A percentile compares a stretch with the other conserved stretches of the same genome.
Evolutionary conservation across 2,329 filamentous ascomycete genomes (phyloP).

Genomic region (Chaetomiaceae sp.): DNA sequence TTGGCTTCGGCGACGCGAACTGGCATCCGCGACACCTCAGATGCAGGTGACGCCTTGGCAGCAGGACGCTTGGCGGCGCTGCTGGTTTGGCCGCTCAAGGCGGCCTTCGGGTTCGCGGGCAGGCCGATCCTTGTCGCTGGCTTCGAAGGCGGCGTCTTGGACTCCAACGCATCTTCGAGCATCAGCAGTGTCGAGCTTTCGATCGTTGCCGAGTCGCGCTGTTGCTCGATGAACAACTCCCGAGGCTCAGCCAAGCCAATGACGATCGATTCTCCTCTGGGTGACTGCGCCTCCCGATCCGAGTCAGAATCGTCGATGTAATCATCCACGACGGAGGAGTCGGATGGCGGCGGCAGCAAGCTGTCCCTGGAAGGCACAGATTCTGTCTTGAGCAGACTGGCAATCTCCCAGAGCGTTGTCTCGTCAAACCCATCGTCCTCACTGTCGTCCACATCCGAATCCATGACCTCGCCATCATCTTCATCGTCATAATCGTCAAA

Average conservation of each 20-base stretch:
- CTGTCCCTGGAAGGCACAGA: conserved; percentile 47
- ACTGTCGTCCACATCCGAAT: conserved; percentile 30
- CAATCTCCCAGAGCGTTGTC: conserved; percentile 58
- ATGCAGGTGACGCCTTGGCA: background rate
- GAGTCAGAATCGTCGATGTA: conserved; percentile 30
- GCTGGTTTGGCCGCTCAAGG: conserved; percentile 6
- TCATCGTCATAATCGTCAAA: conserved; percentile 55
- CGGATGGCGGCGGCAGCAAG: conserved; percentile 35
- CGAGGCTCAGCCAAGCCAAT: conserved; percentile 27
- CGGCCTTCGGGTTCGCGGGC: conserved; percentile 16
- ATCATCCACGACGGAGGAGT: conserved; percentile 29
- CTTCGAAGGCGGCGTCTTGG: conserved; percentile 1
- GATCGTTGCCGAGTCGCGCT: conserved; percentile 20
- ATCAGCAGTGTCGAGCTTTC: conserved; percentile 24
- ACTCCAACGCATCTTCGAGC: conserved; percentile 14
- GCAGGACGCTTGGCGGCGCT: background rate
- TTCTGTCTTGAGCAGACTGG: conserved; percentile 48
- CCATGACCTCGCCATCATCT: conserved; percentile 33
- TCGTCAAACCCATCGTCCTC: conserved; percentile 56
- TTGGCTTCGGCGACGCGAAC: conserved; percentile 7
- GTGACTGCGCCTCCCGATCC: conserved; percentile 25
- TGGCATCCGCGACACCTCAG: conserved; percentile 14
- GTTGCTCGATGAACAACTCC: conserved; percentile 19
- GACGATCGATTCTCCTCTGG: conserved; percentile 28
- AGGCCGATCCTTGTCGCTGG: conserved; percentile 12